Conservation (phyloP, 768 basidiomycete species). For the Phylloporus sp. region DNA sequence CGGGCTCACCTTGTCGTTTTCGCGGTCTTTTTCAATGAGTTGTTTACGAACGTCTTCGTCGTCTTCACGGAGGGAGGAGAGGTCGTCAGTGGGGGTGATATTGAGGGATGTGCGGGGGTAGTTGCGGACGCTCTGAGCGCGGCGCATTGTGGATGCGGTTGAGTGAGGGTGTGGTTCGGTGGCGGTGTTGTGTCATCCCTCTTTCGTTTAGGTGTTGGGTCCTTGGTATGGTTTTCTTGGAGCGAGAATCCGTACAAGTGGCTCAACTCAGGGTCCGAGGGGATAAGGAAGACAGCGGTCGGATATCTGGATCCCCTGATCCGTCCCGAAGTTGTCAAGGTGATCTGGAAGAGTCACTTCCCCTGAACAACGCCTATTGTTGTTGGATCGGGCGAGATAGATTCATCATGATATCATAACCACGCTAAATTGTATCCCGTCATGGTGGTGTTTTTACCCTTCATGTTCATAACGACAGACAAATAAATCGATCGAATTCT, state of each 20-base stretch:
- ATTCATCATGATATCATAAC: not conserved
- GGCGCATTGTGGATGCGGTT: conserved; percentile 39
- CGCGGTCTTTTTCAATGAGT: conserved; percentile 62
- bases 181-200: not conserved
- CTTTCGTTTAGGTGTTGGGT: too few species aligned
- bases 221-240: too few species aligned
- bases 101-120: conserved; percentile 48
- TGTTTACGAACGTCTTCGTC: conserved; percentile 65
- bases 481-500: not conserved
- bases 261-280: too few species aligned
- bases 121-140: conserved; percentile 60
- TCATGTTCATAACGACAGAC: not conserved
- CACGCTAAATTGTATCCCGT: not conserved
- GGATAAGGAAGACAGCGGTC: not conserved
- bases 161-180: not conserved
- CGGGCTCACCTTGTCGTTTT: conserved; percentile 57
- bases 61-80: conserved; percentile 55
- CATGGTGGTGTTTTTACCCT: not conserved
- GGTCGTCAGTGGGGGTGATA: conserved; percentile 37
- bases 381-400: not conserved
- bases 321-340: not conserved
- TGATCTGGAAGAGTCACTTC: not conserved
- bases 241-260: too few species aligned
- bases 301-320: not conserved
- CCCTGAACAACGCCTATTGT: not conserved